Evolutionary conservation across 2,329 filamentous ascomycete species (phyloP), one percentile per base, ranked within the genome.

Genomic region (Epichloe hybrida): DNA sequence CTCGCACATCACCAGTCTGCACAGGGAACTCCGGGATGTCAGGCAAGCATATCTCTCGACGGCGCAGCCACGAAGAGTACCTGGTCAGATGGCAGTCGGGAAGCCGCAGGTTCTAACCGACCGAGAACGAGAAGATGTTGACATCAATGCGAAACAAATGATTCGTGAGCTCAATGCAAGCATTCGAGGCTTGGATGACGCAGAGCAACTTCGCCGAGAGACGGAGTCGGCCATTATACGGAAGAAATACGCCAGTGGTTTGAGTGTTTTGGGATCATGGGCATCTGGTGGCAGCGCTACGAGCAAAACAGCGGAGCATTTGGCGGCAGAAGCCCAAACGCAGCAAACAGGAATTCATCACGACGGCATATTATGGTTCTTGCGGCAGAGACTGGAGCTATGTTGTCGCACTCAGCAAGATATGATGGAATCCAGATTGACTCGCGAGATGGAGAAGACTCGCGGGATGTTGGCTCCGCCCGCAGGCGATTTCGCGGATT

Each of bases 391-490:
- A 60, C 69, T 97, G 55, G 86, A 93, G 68, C 75, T 80, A 56
- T 89, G 84, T 51, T 84, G 86, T 41, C 76, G 80, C 59, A 81
- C 84, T 55, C 91, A 97, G 71, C 82, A 88, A 59, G 79, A 77
- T 48, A 96, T 97, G 88, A 95, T 97, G 76, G 90, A 95, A 70
- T 86, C 87, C 61, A 73, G 93, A 59, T 73, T 97, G 57, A 81
- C 82, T 61, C 75, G 93, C 50, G 88, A 94, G 65, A 76, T 91
- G 66, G 90, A 97, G 70, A 93, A 86, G 77, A 90, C 83, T 61
- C 87, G 88, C 68, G 94, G 87, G 62, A 78, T 91, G 53, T 71
- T 95, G 46, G 52, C 59, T 41, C 56, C 64, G 37, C 58, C 64
- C 12, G 51, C 61, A 6, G 59, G 58, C 4, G 66, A 67, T 55